phyloP scores from a whole-genome alignment of 768 basidiomycete species.

The Tricholoma flavovirens region DNA sequence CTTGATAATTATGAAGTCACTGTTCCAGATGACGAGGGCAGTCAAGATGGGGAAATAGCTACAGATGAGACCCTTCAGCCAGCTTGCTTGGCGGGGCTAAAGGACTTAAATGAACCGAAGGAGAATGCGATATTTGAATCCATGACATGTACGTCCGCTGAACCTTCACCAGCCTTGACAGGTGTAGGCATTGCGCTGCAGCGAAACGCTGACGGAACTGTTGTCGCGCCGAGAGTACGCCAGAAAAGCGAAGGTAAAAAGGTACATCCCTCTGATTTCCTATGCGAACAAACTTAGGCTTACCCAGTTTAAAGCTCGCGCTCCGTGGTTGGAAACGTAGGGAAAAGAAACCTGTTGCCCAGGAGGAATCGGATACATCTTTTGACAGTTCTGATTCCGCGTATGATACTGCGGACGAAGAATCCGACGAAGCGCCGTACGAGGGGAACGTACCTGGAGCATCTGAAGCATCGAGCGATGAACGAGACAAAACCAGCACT shows the following conservation, averaged over 20 bases:
- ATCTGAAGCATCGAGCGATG: not conserved
- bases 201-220: slow-evolving; percentile 58
- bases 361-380: slow-evolving; percentile 50
- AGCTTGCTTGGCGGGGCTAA: not conserved
- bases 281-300: slow-evolving; percentile 14
- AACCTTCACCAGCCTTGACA: slow-evolving; percentile 14
- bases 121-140: not conserved
- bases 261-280: slow-evolving; percentile 24
- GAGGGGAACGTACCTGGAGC: not conserved
- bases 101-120: slow-evolving; percentile 1
- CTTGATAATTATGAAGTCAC: slow-evolving; percentile 33
- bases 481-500: slow-evolving; percentile 6
- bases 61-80: slow-evolving; percentile 1
- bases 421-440: slow-evolving; percentile 14
- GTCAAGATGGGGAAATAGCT: slow-evolving; percentile 22
- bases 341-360: slow-evolving; percentile 16
- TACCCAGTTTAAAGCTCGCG: slow-evolving; percentile 10
- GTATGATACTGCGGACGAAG: slow-evolving; percentile 38
- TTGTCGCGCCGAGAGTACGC: slow-evolving; percentile 44
- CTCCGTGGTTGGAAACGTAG: slow-evolving; percentile 48
- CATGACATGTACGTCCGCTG: slow-evolving; percentile 6
- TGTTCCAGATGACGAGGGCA: slow-evolving; percentile 25
- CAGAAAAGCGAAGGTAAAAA: slow-evolving; percentile 38
- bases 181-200: slow-evolving; percentile 61
- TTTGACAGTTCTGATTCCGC: slow-evolving; percentile 79